These are phyloP conservation scores for Lachnellula hyalina DNA, from an alignment of 2,329 filamentous ascomycete genomes.

Conservation along the genomic window DNA sequence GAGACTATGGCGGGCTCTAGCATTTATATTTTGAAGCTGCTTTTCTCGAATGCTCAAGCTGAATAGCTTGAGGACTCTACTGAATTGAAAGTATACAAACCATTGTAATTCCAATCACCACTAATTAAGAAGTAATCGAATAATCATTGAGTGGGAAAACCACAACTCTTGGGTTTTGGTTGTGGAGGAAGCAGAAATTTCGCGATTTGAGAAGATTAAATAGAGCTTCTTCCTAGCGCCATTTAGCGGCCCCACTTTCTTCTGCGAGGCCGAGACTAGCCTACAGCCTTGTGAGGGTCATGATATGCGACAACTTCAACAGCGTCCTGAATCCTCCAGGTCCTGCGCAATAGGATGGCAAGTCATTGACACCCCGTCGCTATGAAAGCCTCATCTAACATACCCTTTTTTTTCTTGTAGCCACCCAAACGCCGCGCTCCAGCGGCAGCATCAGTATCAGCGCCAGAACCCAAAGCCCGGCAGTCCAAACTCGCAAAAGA, in stretches of 20 bases:
- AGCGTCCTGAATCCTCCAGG: neutral
- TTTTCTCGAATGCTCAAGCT: neutral
- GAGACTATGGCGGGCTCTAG: conserved; percentile 51
- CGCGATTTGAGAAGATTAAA: neutral
- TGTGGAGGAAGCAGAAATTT: conserved; percentile 4
- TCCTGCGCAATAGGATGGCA: conserved; percentile 6
- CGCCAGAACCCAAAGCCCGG: conserved; percentile 43
- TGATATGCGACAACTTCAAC: neutral
- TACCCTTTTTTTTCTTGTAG: conserved; percentile 6
- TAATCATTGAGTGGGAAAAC: neutral
- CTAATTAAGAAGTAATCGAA: neutral
- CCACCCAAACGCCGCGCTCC: conserved; percentile 29
- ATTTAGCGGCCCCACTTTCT: neutral
- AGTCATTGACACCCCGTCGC: neutral
- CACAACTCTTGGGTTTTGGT: neutral
- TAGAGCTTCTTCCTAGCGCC: neutral
- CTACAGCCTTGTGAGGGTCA: conserved; percentile 5
- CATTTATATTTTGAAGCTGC: conserved; percentile 35
- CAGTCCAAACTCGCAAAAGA: conserved; percentile 89
- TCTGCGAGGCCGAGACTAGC: conserved; percentile 2
- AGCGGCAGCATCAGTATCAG: conserved; percentile 13
- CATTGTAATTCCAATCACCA: neutral
- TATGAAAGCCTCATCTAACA: neutral
- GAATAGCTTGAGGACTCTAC: neutral
- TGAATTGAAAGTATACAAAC: neutral